Evolutionary conservation across 306 rosid genomes (phyloP).

Genomic region (Comarum palustre): DNA sequence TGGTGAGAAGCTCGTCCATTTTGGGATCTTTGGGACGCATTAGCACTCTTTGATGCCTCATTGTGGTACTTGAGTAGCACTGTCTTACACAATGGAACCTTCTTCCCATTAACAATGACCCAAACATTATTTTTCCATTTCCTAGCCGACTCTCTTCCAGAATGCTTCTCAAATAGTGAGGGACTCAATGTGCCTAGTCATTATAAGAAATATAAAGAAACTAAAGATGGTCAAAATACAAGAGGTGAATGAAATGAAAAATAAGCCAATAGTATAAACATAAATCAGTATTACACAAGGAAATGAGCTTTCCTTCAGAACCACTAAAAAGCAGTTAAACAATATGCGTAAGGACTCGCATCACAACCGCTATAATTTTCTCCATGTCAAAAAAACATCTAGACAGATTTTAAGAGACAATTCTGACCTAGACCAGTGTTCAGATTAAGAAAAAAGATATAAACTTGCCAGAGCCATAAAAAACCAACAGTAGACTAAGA

Average conservation of each 20-base stretch:
- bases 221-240: constrained; percentile 18
- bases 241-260: constrained; percentile 9
- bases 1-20: constrained; percentile 75
- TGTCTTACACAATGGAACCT: constrained; percentile 79
- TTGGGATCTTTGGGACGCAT: constrained; percentile 62
- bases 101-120: constrained; percentile 87
- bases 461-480: constrained; percentile 9
- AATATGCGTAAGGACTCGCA: neutral
- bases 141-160: constrained; percentile 94
- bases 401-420: neutral
- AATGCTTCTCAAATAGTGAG: constrained; percentile 94
- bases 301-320: constrained; percentile 14
- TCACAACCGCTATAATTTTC: neutral
- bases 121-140: constrained; percentile 97
- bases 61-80: constrained; percentile 92
- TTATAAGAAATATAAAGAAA: constrained; percentile 9
- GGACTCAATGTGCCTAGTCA: constrained; percentile 76
- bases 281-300: constrained; percentile 9
- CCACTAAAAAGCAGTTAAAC: constrained; percentile 13
- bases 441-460: neutral
- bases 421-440: neutral
- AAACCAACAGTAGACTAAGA: neutral
- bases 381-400: neutral
- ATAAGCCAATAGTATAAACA: constrained; percentile 14
- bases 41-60: constrained; percentile 55